A percentile compares a stretch with the other conserved stretches of the same genome.
phyloP scores from a whole-genome alignment of 2,329 filamentous ascomycete genomes.

The Trematosphaeria pertusa region DNA sequence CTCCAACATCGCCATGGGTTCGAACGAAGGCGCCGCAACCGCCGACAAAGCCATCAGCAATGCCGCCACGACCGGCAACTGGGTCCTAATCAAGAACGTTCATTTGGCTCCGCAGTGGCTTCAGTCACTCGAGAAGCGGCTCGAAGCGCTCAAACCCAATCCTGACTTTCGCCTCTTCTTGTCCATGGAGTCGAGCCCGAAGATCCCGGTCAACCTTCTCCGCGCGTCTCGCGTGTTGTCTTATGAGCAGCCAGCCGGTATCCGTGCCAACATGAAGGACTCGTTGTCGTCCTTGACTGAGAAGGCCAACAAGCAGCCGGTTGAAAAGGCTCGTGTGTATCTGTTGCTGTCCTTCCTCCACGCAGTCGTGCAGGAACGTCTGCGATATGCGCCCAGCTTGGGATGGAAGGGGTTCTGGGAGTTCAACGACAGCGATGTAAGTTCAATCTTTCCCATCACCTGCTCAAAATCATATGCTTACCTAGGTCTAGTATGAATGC shows the following conservation, averaged over 20 bases:
- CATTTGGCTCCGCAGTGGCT: conserved; percentile 96
- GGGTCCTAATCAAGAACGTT: conserved; percentile 99
- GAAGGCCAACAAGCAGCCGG: conserved; percentile 78
- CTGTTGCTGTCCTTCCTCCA: conserved; percentile 92
- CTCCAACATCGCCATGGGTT: conserved; percentile 99
- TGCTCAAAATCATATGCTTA: conserved; percentile 37
- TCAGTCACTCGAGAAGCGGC: conserved; percentile 94
- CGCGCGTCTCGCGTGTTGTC: conserved; percentile 93
- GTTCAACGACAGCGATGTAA: conserved; percentile 98
- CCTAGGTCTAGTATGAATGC: conserved; percentile 79
- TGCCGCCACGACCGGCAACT: conserved; percentile 88
- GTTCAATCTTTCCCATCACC: conserved; percentile 49
- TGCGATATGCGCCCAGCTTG: conserved; percentile 90
- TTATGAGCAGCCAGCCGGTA: conserved; percentile 97
- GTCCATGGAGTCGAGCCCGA: conserved; percentile 96
- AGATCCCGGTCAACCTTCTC: conserved; percentile 95
- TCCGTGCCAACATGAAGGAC: conserved; percentile 98
- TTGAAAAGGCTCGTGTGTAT: conserved; percentile 90
- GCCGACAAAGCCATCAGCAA: conserved; percentile 96
- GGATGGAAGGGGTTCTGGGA: conserved; percentile 99
- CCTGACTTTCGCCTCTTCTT: conserved; percentile 92
- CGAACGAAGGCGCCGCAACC: conserved; percentile 88
- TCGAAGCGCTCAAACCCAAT: conserved; percentile 94
- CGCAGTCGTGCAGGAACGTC: conserved; percentile 91
- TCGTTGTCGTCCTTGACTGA: conserved; percentile 84